Evolutionary conservation across 2,329 filamentous ascomycete species (phyloP), one percentile per base, ranked within the genome.

Genomic region (Pseudopithomyces chartarum): DNA sequence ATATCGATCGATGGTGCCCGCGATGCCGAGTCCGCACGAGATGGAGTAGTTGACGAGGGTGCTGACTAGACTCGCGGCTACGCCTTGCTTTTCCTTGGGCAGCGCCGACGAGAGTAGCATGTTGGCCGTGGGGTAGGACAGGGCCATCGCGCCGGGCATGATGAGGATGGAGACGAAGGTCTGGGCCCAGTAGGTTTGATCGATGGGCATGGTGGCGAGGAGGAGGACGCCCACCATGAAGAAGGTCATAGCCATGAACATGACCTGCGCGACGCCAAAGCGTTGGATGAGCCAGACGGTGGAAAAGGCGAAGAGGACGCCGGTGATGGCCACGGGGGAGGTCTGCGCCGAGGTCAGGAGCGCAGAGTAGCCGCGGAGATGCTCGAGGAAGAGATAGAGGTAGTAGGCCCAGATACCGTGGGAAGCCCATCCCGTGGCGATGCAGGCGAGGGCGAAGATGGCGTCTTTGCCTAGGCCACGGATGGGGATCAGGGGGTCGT

Each of bases 1-100:
- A 36, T 66, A 66, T 20, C 63, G 43, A 38, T 62, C 52, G 43
- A 89, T 82, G 0, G 86, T 89, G 0, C 86, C 87, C 0, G 87
- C 87, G 44, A 91, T 82, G 0, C 87, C 88, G 0, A 91, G 78
- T 0, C 85, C 86, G 2, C 90, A 71, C 1, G 85, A 85, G 33
- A 90, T 89, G 56, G 82, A 83, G 67, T 90, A 91, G 70, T 91
- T 90, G 58, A 90, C 84, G 11, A 88, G 79, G 0, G 87, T 89
- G 55, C 82, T 86, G 32, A 89, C 84, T 6, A 90, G 69, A 17
- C 81, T 84, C 0, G 81, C 81, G 2, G 81, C 81, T 15, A 84
- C 76, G 5, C 82, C 82, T 60, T 85, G 82, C 50, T 81, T 77
- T 50, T 81, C 71, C 29, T 76, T 73, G 1, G 65, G 61, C 29